Percentiles rank a stretch among this genome's conserved stretches.
Conservation (phyloP, 192 early-diverging fungal species). For the Coemansia sp. region DNA sequence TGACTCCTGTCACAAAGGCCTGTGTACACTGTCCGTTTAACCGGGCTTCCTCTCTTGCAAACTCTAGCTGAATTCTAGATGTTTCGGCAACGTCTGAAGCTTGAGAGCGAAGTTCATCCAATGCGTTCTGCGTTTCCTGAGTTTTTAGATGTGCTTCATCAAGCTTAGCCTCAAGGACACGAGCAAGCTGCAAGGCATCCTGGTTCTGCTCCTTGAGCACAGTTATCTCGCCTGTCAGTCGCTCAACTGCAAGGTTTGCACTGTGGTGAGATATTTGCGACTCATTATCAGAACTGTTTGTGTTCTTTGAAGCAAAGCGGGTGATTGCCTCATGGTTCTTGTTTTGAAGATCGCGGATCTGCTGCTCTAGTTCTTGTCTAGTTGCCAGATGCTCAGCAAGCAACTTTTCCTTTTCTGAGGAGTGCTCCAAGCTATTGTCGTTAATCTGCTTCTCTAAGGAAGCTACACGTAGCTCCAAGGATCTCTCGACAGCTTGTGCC, state of each 20-base stretch:
- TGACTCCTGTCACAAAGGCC: conserved; percentile 26
- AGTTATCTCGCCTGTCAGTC: conserved; percentile 46
- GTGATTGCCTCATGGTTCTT: conserved; percentile 33
- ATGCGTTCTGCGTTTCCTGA: conserved; percentile 25
- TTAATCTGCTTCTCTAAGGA: conserved; percentile 14
- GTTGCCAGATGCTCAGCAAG: background rate
- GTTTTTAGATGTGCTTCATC: conserved; percentile 38
- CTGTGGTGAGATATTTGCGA: conserved; percentile 46
- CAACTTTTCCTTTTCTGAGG: conserved; percentile 1
- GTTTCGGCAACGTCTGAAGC: conserved; percentile 22
- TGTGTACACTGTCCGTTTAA: conserved; percentile 13
- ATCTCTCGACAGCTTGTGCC: background rate
- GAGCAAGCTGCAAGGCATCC: conserved; percentile 21
- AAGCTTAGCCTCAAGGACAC: conserved; percentile 25
- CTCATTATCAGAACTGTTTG: conserved; percentile 18
- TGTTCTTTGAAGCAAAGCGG: conserved; percentile 18
- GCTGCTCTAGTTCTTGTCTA: conserved; percentile 20
- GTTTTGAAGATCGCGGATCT: conserved; percentile 35
- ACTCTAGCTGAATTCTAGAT: conserved; percentile 11
- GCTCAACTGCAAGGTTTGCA: conserved; percentile 37
- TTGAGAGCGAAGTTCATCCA: conserved; percentile 18
- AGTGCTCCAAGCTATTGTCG: background rate
- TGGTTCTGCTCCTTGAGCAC: conserved; percentile 44
- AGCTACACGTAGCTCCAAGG: conserved; percentile 6
- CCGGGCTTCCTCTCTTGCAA: conserved; percentile 13